phyloP scores from a whole-genome alignment of 2,329 filamentous ascomycete species.

The Venturia nashicola region DNA sequence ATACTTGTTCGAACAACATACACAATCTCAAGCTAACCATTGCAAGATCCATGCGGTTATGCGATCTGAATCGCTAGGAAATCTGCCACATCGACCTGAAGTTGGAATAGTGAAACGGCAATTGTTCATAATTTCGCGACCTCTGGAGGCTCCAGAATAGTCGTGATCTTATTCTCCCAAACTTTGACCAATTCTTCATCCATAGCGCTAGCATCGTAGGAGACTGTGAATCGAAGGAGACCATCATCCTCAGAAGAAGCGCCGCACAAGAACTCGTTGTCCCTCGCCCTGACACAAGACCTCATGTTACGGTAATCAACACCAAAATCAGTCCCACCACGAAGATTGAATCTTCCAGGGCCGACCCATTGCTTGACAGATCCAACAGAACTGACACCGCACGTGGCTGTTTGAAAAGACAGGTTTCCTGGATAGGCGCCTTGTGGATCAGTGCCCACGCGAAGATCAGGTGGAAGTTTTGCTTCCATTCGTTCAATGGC shows the following conservation, averaged over 20 bases:
- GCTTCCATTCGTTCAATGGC: constrained; percentile 26
- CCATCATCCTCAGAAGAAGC: constrained; percentile 25
- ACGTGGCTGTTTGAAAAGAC: constrained; percentile 26
- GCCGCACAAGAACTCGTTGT: constrained; percentile 34
- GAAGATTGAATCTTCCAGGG: constrained; percentile 17
- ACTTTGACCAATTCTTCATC: constrained; percentile 18
- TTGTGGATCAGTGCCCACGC: constrained; percentile 23
- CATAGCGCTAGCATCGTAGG: constrained; percentile 29
- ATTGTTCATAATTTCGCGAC: background rate
- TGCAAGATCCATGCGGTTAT: too few species aligned
- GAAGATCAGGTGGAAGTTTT: constrained; percentile 21
- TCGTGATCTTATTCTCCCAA: constrained; percentile 22
- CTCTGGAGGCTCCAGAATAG: constrained; percentile 18
- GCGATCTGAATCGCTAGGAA: too few species aligned
- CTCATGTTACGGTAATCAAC: constrained; percentile 26
- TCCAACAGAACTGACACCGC: constrained; percentile 32
- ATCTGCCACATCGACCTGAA: too few species aligned
- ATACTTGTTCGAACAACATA: too few species aligned
- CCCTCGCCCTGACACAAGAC: constrained; percentile 30
- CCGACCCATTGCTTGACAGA: constrained; percentile 22
- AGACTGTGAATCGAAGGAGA: constrained; percentile 26
- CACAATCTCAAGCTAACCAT: too few species aligned
- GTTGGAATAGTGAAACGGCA: too few species aligned
- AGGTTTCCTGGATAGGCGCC: constrained; percentile 22
- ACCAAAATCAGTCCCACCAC: constrained; percentile 22